Evolutionary conservation across 164 flowering plant genomes (phyloP), one percentile per base, ranked within the genome.

Genomic region (Houttuynia cordata): DNA sequence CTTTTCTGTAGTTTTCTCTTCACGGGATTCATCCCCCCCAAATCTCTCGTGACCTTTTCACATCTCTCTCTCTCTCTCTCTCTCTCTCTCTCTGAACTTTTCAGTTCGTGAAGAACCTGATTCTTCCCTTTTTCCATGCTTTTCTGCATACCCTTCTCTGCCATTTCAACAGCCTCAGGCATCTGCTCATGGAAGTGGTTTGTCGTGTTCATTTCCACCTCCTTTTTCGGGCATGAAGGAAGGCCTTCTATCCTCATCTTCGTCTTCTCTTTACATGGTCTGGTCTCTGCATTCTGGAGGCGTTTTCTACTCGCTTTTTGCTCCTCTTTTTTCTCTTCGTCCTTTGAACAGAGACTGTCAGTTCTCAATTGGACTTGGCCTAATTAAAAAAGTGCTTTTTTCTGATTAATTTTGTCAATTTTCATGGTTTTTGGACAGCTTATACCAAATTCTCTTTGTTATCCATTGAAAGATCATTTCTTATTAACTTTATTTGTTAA

Each of bases 51-150:
- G 54, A 68, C 54, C 62, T 56, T 61, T 60, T 62, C 51, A 37
- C 20, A 7, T 23, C 53, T 61, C 54, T 24, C 19, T n/a, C n/a
- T n/a, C n/a, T n/a, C n/a, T n/a, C n/a, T n/a, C n/a, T 15, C 4
- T 15, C 50, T 14, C 22, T 73, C 37, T 30, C 37, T 30, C 37
- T 30, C 4, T 30, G 37, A 2, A 6, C 37, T 71, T 73, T 61
- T n/a, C n/a, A 51, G 58, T 64, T 69, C 70, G 65, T 68, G 74
- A 73, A 68, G 83, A 77, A 79, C 74, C 80, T 62, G 83, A 80
- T 80, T 80, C 83, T 70, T 66, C 73, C 64, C 47, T 25, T 60
- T 30, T 22, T 40, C 4, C 55, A 23, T 22, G 21, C 55, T n/a
- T 21, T 52, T 52, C 19, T 23, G 55, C 23, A 52, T 52, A 1